Evolutionary conservation across 2,329 filamentous ascomycete genomes (phyloP).

Genomic region (Penicillium polonicum): DNA sequence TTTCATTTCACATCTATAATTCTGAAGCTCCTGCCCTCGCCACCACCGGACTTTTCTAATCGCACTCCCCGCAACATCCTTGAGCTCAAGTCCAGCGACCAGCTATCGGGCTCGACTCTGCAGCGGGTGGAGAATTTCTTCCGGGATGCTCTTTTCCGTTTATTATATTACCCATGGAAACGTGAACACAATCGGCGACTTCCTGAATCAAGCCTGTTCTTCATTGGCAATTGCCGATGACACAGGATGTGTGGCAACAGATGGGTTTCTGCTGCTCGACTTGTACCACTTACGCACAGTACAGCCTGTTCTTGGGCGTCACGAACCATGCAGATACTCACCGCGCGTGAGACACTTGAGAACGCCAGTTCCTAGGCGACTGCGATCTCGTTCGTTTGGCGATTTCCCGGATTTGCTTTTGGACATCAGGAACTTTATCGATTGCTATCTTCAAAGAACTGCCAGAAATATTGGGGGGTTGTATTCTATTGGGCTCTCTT

Average conservation of each 20-base stretch:
- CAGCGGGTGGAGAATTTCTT: not conserved
- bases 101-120: not conserved
- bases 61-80: not conserved
- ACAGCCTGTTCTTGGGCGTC: not conserved
- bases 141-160: not conserved
- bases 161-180: not conserved
- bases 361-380: not conserved
- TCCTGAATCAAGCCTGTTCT: not conserved
- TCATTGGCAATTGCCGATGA: not conserved
- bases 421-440: not conserved
- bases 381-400: not conserved
- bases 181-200: not conserved
- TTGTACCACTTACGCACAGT: not conserved
- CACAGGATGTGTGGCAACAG: not conserved
- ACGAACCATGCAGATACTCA: too few relatives aligned
- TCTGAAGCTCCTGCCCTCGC: not conserved
- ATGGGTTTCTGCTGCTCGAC: not conserved
- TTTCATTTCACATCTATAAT: not conserved
- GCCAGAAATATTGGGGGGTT: not conserved
- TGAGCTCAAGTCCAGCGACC: not conserved
- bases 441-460: not conserved
- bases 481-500: not conserved
- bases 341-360: too few relatives aligned
- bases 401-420: not conserved
- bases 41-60: not conserved